These are phyloP conservation scores for Fallopia convolvulus DNA, from an alignment of 148 eudicot genomes.

Conservation along the genomic window DNA sequence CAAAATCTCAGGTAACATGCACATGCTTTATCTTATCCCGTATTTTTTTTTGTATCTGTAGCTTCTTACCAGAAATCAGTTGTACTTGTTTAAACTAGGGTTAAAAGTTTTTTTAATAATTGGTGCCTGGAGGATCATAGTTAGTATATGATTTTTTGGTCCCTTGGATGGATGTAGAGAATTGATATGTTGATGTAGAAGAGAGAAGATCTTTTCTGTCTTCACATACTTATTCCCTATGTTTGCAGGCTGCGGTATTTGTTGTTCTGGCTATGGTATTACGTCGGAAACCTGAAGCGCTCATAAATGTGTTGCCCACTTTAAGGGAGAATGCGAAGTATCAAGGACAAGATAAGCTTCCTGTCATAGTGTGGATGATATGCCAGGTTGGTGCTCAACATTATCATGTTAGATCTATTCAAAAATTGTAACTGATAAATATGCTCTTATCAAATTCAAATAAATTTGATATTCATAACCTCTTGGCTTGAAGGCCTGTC, in stretches of 20 bases:
- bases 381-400: conserved; percentile 43
- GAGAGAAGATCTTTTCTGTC: neutral
- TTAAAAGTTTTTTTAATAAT: neutral
- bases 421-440: neutral
- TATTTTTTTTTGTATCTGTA: neutral
- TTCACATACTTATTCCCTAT: neutral
- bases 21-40: neutral
- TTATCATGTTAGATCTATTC: neutral
- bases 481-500: conserved; percentile 45
- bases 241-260: conserved; percentile 67
- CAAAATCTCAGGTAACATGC: conserved; percentile 71
- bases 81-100: neutral
- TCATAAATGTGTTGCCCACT: conserved; percentile 42
- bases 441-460: neutral
- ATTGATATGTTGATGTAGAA: neutral
- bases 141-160: neutral
- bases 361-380: conserved; percentile 59
- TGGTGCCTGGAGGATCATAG: neutral
- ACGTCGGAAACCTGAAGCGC: conserved; percentile 71
- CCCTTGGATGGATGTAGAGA: neutral
- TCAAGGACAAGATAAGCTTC: conserved; percentile 80
- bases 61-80: neutral
- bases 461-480: neutral
- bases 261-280: conserved; percentile 70
- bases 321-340: conserved; percentile 55